Percentiles rank a stretch among this genome's conserved stretches.
Evolutionary conservation across 192 early-diverging fungal genomes (phyloP).

Genomic region (Backusella luteola): DNA sequence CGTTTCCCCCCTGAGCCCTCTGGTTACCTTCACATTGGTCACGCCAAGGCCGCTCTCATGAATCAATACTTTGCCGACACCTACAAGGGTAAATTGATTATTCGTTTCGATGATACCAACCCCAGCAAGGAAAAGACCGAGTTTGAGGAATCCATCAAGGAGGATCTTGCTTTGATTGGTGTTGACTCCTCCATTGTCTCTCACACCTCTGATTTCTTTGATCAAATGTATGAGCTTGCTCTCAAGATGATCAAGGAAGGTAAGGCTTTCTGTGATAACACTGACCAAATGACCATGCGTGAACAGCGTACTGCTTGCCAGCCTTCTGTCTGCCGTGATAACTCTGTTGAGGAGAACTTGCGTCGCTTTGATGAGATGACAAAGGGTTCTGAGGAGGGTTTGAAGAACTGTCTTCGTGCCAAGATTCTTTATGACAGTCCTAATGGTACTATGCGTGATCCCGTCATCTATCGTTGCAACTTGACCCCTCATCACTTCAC

Average conservation of each 20-base stretch:
- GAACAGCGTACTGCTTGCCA: conserved; percentile 81
- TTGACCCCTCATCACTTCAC: conserved; percentile 86
- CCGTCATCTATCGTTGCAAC: conserved; percentile 95
- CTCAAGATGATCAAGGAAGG: conserved; percentile 83
- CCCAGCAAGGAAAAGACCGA: conserved; percentile 95
- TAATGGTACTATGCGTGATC: conserved; percentile 96
- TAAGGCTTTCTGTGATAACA: conserved; percentile 92
- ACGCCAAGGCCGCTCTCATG: conserved; percentile 97
- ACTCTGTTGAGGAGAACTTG: conserved; percentile 89
- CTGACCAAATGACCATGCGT: conserved; percentile 86
- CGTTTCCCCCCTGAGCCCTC: conserved; percentile 98
- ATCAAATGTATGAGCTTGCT: conserved; percentile 81
- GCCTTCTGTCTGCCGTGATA: conserved; percentile 79
- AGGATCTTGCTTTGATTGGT: conserved; percentile 89
- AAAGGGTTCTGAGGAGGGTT: conserved; percentile 78
- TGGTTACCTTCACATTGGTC: conserved; percentile 99
- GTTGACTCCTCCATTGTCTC: conserved; percentile 74
- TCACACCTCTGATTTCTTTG: conserved; percentile 95
- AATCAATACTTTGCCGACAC: conserved; percentile 94
- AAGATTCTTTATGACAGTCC: conserved; percentile 88
- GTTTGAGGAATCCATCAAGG: conserved; percentile 93
- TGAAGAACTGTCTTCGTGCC: conserved; percentile 85
- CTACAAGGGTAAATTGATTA: conserved; percentile 90
- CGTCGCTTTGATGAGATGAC: conserved; percentile 90
- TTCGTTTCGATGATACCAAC: conserved; percentile 99